These are phyloP conservation scores for Acanthamoeba quina DNA, from an alignment of 208 protist genomes.

Conservation along the genomic window DNA sequence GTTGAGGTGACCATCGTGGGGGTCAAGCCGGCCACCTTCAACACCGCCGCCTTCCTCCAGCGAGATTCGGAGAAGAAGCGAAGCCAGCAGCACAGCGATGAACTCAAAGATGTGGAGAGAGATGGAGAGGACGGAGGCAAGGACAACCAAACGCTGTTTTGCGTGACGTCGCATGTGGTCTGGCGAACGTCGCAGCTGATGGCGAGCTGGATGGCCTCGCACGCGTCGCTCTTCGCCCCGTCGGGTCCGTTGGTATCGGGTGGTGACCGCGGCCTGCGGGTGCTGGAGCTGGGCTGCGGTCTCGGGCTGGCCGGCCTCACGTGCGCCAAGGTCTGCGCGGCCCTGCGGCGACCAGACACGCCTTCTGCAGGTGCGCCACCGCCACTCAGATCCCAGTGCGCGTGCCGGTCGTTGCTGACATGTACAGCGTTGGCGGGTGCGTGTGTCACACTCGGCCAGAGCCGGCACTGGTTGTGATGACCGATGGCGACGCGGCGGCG, in stretches of 20 bases:
- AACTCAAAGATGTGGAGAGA: neutral
- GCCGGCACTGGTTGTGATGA: conserved; percentile 12
- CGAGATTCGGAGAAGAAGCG: neutral
- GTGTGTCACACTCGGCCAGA: neutral
- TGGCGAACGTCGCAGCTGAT: conserved; percentile 53
- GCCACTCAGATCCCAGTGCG: neutral
- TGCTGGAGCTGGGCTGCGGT: conserved; percentile 51
- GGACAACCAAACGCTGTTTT: conserved; percentile 1
- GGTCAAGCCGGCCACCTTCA: conserved; percentile 22
- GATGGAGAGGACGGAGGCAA: neutral
- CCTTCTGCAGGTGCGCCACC: neutral
- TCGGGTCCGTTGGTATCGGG: neutral
- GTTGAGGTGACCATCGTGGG: neutral
- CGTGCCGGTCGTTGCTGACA: too few relatives aligned
- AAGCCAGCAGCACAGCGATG: neutral
- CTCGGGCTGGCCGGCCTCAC: conserved; percentile 24
- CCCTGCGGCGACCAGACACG: neutral
- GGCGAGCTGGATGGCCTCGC: conserved; percentile 45
- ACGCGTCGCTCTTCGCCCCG: neutral
- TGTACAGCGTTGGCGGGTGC: too few relatives aligned
- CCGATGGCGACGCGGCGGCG: conserved; percentile 36
- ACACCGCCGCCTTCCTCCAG: conserved; percentile 37
- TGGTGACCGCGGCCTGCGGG: neutral
- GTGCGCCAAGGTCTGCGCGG: conserved; percentile 17
- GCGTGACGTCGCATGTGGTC: conserved; percentile 43